These are phyloP conservation scores for Ilex asprella DNA, from an alignment of 257 asterid species.

Conservation along the genomic window DNA sequence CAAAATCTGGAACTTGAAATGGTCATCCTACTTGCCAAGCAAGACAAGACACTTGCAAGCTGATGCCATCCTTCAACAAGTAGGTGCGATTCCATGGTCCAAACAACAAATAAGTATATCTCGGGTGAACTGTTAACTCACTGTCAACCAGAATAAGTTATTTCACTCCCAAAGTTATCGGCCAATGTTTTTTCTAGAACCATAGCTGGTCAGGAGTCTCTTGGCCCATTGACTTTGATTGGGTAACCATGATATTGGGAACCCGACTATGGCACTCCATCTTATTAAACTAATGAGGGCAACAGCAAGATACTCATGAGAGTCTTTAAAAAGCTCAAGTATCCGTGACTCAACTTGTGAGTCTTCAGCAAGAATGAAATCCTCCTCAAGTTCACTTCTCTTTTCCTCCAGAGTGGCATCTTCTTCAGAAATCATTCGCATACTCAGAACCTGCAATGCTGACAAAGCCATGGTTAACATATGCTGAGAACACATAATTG, in stretches of 20 bases:
- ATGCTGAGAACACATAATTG: conserved; percentile 58
- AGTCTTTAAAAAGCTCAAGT: conserved; percentile 37
- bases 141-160: no score
- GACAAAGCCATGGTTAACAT: conserved; percentile 39
- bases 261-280: conserved; percentile 54
- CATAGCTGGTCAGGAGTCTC: conserved; percentile 40
- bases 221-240: conserved; percentile 64
- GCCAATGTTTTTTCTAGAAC: conserved; percentile 16
- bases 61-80: no score
- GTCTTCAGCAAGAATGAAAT: conserved; percentile 46
- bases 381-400: conserved; percentile 37
- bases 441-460: conserved; percentile 70
- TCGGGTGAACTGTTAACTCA: no score
- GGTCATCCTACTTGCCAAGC: no score
- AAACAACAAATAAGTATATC: no score
- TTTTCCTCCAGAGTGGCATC: conserved; percentile 35
- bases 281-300: conserved; percentile 72
- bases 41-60: no score
- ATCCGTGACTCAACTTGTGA: conserved; percentile 39
- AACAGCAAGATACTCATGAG: conserved; percentile 31
- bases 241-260: conserved; percentile 54
- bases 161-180: no score
- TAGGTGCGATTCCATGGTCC: no score
- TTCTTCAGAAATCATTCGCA: conserved; percentile 71
- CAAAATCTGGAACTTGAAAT: no score